Percentiles rank a stretch among this genome's conserved stretches.
phyloP scores from a whole-genome alignment of 2,329 filamentous ascomycete species.

The Bimuria novae-zelandiae region DNA sequence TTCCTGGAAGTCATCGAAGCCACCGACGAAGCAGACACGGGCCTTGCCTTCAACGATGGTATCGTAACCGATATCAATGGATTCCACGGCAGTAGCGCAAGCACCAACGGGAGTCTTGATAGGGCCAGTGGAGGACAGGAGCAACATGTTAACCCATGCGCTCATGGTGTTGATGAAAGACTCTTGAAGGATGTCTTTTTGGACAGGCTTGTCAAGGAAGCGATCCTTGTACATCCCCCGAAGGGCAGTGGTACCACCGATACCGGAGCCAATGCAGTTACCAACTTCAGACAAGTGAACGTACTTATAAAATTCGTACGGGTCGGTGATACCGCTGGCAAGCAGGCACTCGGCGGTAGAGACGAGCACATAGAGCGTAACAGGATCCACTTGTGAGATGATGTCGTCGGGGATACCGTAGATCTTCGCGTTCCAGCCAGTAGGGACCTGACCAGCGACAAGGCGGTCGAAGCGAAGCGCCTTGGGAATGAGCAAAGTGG shows the following conservation, averaged over 20 bases:
- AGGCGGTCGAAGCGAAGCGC: conserved; percentile 95
- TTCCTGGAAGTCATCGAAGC: conserved; percentile 98
- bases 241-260: conserved; percentile 90
- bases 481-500: conserved; percentile 93
- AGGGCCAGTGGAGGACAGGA: conserved; percentile 93
- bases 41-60: conserved; percentile 99
- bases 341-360: conserved; percentile 91
- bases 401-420: conserved; percentile 98
- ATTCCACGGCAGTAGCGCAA: conserved; percentile 96
- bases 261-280: conserved; percentile 98
- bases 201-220: conserved; percentile 93
- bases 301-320: conserved; percentile 99
- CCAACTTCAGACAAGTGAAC: conserved; percentile 97
- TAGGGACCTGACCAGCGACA: conserved; percentile 94
- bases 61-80: conserved; percentile 95
- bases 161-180: conserved; percentile 99
- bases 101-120: conserved; percentile 99
- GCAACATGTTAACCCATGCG: conserved; percentile 99
- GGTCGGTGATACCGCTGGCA: conserved; percentile 93
- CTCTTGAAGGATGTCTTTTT: conserved; percentile 98
- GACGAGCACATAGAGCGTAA: conserved; percentile 92
- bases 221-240: conserved; percentile 98
- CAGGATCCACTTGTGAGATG: conserved; percentile 94
- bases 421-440: conserved; percentile 93
- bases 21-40: conserved; percentile 94